phyloP scores from a whole-genome alignment of 176 grass and related monocot genomes.

The Triticum urartu region DNA sequence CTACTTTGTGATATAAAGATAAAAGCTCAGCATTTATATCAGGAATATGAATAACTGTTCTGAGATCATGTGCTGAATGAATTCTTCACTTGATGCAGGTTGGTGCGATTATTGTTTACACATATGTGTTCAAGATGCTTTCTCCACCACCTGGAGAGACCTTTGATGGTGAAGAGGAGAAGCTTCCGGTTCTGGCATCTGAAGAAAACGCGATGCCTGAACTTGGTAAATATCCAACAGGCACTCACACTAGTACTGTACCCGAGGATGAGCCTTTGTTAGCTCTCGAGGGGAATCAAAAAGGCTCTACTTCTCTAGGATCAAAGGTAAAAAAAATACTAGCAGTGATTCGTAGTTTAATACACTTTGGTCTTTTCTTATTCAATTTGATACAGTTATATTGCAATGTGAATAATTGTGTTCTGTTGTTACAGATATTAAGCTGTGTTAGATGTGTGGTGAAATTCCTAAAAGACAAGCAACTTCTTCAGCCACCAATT shows the following conservation, averaged over 20 bases:
- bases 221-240: constrained; percentile 40
- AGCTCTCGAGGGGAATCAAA: constrained; percentile 30
- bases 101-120: constrained; percentile 98
- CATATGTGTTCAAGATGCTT: constrained; percentile 99
- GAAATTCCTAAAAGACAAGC: constrained; percentile 72
- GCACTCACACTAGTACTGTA: constrained; percentile 27
- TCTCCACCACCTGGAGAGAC: constrained; percentile 75
- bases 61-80: constrained; percentile 10
- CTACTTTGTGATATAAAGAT: constrained; percentile 1
- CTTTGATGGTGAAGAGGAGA: constrained; percentile 76
- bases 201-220: constrained; percentile 36
- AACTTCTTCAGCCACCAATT: constrained; percentile 85
- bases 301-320: constrained; percentile 29
- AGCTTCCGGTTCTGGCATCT: constrained; percentile 44
- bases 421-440: constrained; percentile 64
- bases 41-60: constrained; percentile 14
- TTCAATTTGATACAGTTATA: constrained; percentile 10
- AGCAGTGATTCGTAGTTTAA: neutral
- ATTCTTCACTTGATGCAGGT: constrained; percentile 53
- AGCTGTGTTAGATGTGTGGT: constrained; percentile 32
- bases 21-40: neutral
- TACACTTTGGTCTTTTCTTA: neutral
- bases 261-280: constrained; percentile 70
- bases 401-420: constrained; percentile 9
- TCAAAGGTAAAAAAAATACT: constrained; percentile 27